Base-by-base conservation (phyloP, 2,329 filamentous ascomycete species). In the Botrytis porri region DNA sequence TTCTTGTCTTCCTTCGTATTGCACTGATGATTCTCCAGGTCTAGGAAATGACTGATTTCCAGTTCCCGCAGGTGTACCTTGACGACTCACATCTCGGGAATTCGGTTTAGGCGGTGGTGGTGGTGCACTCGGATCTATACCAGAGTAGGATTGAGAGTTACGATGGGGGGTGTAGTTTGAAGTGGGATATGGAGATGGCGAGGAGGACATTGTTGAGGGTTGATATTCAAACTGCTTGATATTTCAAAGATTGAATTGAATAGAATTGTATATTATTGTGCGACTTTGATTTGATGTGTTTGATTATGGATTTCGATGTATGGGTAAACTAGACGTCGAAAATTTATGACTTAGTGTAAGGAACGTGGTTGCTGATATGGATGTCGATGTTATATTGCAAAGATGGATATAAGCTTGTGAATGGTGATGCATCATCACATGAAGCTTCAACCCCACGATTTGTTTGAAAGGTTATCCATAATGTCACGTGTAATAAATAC, bases 71-170 rank as follows among this genome's bases (percentile, higher is more conserved):
- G 92, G 91, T 37, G 91, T 93, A 78, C 87, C 87, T 75, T 89
- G 86, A 75, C 90, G 88, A 81, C 89, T 93, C 69, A 87, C 84
- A 76, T 93, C 91, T 81, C 91, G 90, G 81, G 88, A 91, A 77
- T 84, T 87, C 25, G 91, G 89, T 80, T 94, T 94, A 1, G 92
- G 92, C 2, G 92, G 92, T 25, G 90, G 91, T 14, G 92, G 92
- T 39, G 92, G 91, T 20, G 86, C 85, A 61, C 87, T 84, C 8
- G 86, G 82, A 73, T 87, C 61, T 41, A 41, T 41, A 5, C n/a
- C 61, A 32, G 43, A 85, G 74, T 85, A 82, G 64, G 77, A 78
- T 71, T 80, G 74, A 59, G 79, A 78, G 54, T 76, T 77, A 70
- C 75, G 77, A 72, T 77, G 77, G 61, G 77, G 73, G 45, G 37